Percentiles rank a stretch among this genome's conserved stretches.
These are phyloP conservation scores for Pleomassaria siparia DNA, from an alignment of 2,329 filamentous ascomycete species.

Conservation along the genomic window DNA sequence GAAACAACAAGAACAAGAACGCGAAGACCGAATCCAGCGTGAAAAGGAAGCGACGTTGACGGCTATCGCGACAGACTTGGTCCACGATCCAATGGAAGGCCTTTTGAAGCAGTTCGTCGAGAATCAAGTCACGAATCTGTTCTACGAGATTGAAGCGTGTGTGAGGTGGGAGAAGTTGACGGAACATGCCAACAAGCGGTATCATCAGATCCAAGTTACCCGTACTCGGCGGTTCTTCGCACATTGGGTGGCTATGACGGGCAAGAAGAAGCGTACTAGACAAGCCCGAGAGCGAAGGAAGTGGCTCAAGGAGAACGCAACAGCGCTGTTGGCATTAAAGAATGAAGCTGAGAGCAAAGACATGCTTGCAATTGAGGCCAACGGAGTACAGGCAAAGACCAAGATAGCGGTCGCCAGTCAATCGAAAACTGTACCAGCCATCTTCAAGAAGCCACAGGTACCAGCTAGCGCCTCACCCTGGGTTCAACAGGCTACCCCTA, in stretches of 20 bases:
- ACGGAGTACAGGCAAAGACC: background rate
- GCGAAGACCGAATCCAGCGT: slow-evolving; percentile 21
- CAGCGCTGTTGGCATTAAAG: slow-evolving; percentile 7
- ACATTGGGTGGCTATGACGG: slow-evolving; percentile 24
- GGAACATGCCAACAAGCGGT: background rate
- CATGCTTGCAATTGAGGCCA: background rate
- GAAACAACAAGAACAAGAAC: slow-evolving; percentile 10
- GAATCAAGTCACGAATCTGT: slow-evolving; percentile 37
- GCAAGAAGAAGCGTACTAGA: slow-evolving; percentile 26
- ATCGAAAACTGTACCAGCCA: background rate
- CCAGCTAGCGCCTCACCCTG: slow-evolving; percentile 15
- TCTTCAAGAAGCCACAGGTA: slow-evolving; percentile 16
- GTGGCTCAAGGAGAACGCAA: slow-evolving; percentile 24
- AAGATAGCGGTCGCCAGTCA: background rate
- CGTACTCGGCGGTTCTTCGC: background rate
- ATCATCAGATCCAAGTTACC: background rate
- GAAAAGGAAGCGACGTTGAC: slow-evolving; percentile 9
- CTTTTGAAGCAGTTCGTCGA: slow-evolving; percentile 50
- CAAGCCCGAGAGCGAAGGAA: slow-evolving; percentile 26
- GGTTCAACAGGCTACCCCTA: background rate
- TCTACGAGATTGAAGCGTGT: slow-evolving; percentile 36
- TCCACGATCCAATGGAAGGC: background rate
- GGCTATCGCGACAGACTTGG: background rate
- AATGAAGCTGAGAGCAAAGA: background rate
- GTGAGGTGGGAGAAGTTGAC: slow-evolving; percentile 37